Base-by-base conservation (phyloP, 2,329 filamentous ascomycete species). In the Blastomyces silverae region DNA sequence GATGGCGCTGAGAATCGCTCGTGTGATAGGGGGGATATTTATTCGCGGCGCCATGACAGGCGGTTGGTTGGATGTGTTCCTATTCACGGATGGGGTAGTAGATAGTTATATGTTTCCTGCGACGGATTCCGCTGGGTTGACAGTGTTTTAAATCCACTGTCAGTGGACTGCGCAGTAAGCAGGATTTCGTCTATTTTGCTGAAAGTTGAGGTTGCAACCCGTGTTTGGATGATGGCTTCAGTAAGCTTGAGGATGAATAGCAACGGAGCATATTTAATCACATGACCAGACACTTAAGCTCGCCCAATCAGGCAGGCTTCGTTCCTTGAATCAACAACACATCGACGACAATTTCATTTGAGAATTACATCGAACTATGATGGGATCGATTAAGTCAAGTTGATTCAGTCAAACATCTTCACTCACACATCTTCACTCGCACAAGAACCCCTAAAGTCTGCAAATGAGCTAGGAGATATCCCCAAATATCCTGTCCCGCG, bases 11-110 rank as follows among this genome's bases (percentile, higher is more conserved):
- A 99, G 87, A 64, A 93, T 83, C 71, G 85, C 86, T 68, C 94
- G 89, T 59, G 94, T 97, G 70, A 96, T 86, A 39, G 94, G 93
- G 66, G 94, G 94, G 68, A 97, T 88, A 74, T 95, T 97, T 79
- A 97, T 84, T 81, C 93, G 88, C 63, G 88, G 84, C 72, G 90
- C 84, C 91, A 96, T 85, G 68, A 72, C 89, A 74, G 72, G 78
- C 7, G 28, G 28, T 1, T 22, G 37, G 37, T 42, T 25, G 17
- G 25, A n/a, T 20, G 22, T 34, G 25, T 60, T 44, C 22, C 7
- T 42, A 46, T 46, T 22, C n/a, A 17, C 15, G 7, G 39, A 20
- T 46, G 57, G 39, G 57, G 39, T 17, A 53, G 11, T 6, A 13
- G 25, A 55, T 22, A 37, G 37, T 57, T 57, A 57, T 39, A 22